Evolutionary conservation across 306 rosid genomes (phyloP), one percentile per base, ranked within the genome.

Genomic region (Hylodesmum podocarpum): DNA sequence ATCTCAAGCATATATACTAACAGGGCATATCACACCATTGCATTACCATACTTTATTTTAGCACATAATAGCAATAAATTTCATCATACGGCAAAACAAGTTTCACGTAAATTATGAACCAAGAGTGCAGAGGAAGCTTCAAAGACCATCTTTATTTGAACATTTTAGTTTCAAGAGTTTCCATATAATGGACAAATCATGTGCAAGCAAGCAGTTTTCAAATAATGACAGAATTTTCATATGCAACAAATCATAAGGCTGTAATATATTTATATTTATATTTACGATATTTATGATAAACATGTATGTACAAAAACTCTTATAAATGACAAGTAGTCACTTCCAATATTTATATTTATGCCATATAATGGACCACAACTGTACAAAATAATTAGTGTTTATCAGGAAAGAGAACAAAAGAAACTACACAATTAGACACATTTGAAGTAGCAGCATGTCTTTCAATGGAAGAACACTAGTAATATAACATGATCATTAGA

Each of bases 141-240:
- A 59, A 78, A 81, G 53, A 40, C 43, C 69, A 39, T 76, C 73
- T 63, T 63, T 46, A 27, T 24, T 44, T 34, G 28, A 73, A 44
- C 67, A 65, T 31, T 19, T 24, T 53, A 47, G 37, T 46, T 75
- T 58, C 72, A 15, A 71, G 46, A 43, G 64, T 77, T 18, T 22
- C 41, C 62, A 57, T 59, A n/a, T n/a, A n/a, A n/a, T n/a, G n/a
- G n/a, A n/a, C n/a, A n/a, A n/a, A n/a, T n/a, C n/a, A n/a, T n/a
- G n/a, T n/a, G n/a, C 59, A 65, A 39, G 47, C 63, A 67, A 3
- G 47, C 72, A 57, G n/a, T n/a, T n/a, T n/a, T n/a, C n/a, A n/a
- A n/a, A n/a, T n/a, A n/a, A n/a, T n/a, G n/a, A n/a, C 27, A 43
- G 16, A 14, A 18, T 7, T 49, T 28, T 49, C 62, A 66, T 66